Percentiles rank a stretch among this genome's conserved stretches.
These are phyloP conservation scores for Eutypa lata DNA, from an alignment of 2,329 filamentous ascomycete species.

Conservation along the genomic window DNA sequence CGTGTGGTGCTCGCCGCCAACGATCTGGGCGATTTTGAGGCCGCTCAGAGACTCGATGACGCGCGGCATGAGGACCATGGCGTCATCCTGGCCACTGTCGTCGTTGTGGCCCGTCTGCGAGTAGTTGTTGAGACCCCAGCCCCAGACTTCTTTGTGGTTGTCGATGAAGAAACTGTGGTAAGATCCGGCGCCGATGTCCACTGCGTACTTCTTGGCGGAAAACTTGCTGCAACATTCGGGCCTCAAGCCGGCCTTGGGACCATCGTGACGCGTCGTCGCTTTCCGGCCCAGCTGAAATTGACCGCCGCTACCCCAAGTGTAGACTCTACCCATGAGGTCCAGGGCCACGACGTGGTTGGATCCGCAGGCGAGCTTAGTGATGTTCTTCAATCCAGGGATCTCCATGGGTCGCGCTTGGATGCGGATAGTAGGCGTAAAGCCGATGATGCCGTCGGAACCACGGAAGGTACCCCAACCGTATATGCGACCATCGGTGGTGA, in stretches of 20 bases:
- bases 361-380: conserved; percentile 62
- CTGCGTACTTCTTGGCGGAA: conserved; percentile 36
- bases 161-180: conserved; percentile 83
- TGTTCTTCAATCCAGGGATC: conserved; percentile 62
- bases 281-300: conserved; percentile 62
- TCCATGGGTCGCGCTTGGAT: conserved; percentile 49
- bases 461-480: conserved; percentile 70
- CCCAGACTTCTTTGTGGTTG: conserved; percentile 66
- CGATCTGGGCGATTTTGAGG: conserved; percentile 54
- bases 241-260: conserved; percentile 12
- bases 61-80: conserved; percentile 50
- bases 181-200: conserved; percentile 58
- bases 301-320: conserved; percentile 70
- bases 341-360: conserved; percentile 71
- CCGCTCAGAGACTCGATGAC: conserved; percentile 52
- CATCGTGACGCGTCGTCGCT: conserved; percentile 52
- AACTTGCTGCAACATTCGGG: conserved; percentile 1
- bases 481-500: conserved; percentile 61
- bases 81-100: conserved; percentile 2
- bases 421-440: neutral
- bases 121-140: conserved; percentile 87
- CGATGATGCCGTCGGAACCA: conserved; percentile 48
- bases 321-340: conserved; percentile 61
- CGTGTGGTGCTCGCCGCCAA: conserved; percentile 65
- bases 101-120: conserved; percentile 66